Base-by-base conservation (phyloP, 805 yeast genomes). In the Nakazawaea anatomiae region DNA sequence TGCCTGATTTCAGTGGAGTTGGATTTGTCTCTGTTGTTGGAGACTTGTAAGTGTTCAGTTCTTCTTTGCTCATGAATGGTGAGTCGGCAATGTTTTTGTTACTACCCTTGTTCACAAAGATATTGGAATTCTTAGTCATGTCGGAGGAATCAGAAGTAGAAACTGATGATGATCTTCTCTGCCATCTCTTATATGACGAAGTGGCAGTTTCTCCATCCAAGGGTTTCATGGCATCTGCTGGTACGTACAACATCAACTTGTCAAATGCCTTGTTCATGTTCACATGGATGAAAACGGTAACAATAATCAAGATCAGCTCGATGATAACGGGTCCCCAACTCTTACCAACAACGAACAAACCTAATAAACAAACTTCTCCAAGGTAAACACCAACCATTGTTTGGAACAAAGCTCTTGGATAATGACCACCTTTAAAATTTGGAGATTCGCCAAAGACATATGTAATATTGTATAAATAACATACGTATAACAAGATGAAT, bases 321-420 rank as follows among this genome's bases (percentile, higher is more conserved):
- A 92, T 68, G 3, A 84, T 87, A 56, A 90, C 76, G 38, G 97
- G 96, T 43, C 97, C 98, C 97, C 97, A 92, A 41, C 95, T 86
- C 73, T 89, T 89, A 54, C 95, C 90, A 51, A 92, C 95, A 14
- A 81, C 87, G 64, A 89, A 91, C 51, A 94, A 67, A 50, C 97
- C 97, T 49, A 94, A 64, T 55, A 94, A 60, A 72, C 96, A 89
- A 27, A 90, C 69, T 68, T 92, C 91, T 39, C 96, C 96, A 43
- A 92, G 65, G 65, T 92, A 92, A 42, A 94, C 66, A 52, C 99
- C 99, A 39, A 84, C 83, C 64, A 92, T 76, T 0, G 95, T 85
- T 70, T 92, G 97, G 72, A 82, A 87, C 48, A 92, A 67, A 2
- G 97, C 97, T 55, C 89, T 80, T 54, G 96, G 94, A 64, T 90